These are phyloP conservation scores for Globisporangium nodosum DNA, from an alignment of 352 stramenopile species.

Conservation along the genomic window DNA sequence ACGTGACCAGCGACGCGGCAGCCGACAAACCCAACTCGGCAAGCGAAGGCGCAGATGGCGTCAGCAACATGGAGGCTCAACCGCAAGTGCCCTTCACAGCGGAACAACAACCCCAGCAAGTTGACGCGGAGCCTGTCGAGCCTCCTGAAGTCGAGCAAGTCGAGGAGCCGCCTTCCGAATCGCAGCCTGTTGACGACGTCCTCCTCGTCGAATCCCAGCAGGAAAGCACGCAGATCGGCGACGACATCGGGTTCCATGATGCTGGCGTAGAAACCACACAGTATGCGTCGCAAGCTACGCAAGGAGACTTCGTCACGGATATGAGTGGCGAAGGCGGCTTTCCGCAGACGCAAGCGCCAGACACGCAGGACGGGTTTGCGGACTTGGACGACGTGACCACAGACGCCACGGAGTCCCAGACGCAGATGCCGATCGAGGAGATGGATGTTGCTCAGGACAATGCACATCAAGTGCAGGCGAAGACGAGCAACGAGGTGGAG, in stretches of 20 bases:
- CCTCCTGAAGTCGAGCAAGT: not conserved
- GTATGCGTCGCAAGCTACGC: not conserved
- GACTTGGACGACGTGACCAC: not conserved
- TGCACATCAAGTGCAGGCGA: not conserved
- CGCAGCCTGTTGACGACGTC: not conserved
- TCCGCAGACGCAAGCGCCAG: slow-evolving; percentile 8
- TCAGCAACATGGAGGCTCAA: too few relatives aligned
- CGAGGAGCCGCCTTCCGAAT: not conserved
- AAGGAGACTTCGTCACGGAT: not conserved
- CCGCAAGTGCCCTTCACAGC: not conserved
- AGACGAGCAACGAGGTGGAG: not conserved
- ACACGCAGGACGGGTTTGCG: slow-evolving; percentile 5
- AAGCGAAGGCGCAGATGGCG: not conserved
- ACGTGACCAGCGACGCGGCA: not conserved
- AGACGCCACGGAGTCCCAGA: not conserved
- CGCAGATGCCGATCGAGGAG: not conserved
- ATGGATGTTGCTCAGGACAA: not conserved
- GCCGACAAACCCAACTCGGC: too few relatives aligned
- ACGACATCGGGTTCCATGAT: not conserved
- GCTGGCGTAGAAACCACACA: not conserved
- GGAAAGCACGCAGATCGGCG: not conserved
- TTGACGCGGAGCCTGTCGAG: not conserved
- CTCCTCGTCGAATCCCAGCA: not conserved
- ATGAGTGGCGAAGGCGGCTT: not conserved
- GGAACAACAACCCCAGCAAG: not conserved